Evolutionary conservation across 2,329 filamentous ascomycete species (phyloP), one percentile per base, ranked within the genome.

Genomic region (Alternaria ethzedia): DNA sequence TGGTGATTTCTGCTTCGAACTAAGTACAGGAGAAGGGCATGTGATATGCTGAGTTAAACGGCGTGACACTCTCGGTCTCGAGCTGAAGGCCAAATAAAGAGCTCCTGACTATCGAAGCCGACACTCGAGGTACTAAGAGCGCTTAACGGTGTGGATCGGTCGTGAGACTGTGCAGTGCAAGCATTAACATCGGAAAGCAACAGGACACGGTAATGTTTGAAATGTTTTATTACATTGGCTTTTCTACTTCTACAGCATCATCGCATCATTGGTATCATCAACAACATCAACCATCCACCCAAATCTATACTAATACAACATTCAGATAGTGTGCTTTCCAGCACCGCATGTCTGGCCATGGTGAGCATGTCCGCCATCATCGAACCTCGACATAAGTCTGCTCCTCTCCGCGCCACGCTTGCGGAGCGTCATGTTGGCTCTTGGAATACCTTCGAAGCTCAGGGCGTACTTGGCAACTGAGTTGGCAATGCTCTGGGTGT

Each of bases 401-500:
- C 66, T 57, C 26, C 52, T 60, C 61, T 78, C 75, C 1, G 76
- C 76, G 47, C 64, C 68, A 64, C 77, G 72, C 74, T 74, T 78
- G 55, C 74, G 62, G 7, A 72, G 56, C 13, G 72, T 75, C 4
- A 61, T 61, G 54, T 78, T 75, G 8, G 67, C 54, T 62, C 72
- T 67, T 3, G 78, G 77, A 32, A 81, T 78, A 9, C 75, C 76
- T 32, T 79, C 76, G 52, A 76, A 81, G 61, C 70, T 77, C 1
- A 73, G 43, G 3, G 77, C 78, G 57, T 81, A 82, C 67, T 75
- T 79, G 8, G 75, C 80, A 5, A 81, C 78, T 0, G 71, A 73
- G 63, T 80, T 78, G 4, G 79, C 80, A 47, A 82, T 81, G 44
- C 73, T 75, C 67, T 80, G 75, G 1, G 78, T 72, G 62, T 81